Base-by-base conservation (phyloP, 2,329 filamentous ascomycete genomes). In the Trichoderma semiorbis region DNA sequence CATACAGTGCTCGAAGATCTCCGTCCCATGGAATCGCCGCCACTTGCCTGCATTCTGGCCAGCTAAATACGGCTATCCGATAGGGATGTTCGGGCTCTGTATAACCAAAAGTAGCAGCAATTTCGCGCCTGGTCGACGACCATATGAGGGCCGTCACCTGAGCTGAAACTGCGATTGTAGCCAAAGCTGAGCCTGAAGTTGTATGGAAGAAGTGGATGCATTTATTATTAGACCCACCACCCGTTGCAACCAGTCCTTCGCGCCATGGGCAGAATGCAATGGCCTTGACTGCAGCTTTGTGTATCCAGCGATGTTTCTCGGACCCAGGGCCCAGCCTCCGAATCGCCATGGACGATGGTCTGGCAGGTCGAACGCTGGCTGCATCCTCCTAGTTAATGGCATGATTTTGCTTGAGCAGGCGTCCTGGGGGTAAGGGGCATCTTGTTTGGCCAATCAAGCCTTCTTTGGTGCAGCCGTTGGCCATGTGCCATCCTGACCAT, bases 231-330 rank as follows among this genome's bases (percentile, higher is more conserved):
- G 93, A 95, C 28, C 96, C 96, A 50, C 96, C 95, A 3, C 96
- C 94, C 1, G 95, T 97, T 16, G 96, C 96, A 50, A 99, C 82
- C 5, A 99, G 86, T 4, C 92, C 92, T 28, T 92, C 89, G 71
- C 95, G 92, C 95, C 95, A 99, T 0, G 96, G 95, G 74, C 95
- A 97, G 81, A 98, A 98, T 2, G 96, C 94, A 76, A 98, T 96
- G 36, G 96, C 96, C 81, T 99, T 99, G 75, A 98, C 93, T 3
- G 96, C 96, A 0, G 95, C 95, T 30, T 89, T 89, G 79, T 99
- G 94, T 12, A 85, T 81, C 88, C 94, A 96, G 36, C 87, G 87
- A 79, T 97, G 90, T 76, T 88, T 91, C 77, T 92, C 89, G 34
- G 85, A 83, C 7, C 89, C 89, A 7, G 82, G 77, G 2, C 83